Evolutionary conservation across 345 rosid species (phyloP), one percentile per base, ranked within the genome.

Genomic region (Gossypium rotundifolium): DNA sequence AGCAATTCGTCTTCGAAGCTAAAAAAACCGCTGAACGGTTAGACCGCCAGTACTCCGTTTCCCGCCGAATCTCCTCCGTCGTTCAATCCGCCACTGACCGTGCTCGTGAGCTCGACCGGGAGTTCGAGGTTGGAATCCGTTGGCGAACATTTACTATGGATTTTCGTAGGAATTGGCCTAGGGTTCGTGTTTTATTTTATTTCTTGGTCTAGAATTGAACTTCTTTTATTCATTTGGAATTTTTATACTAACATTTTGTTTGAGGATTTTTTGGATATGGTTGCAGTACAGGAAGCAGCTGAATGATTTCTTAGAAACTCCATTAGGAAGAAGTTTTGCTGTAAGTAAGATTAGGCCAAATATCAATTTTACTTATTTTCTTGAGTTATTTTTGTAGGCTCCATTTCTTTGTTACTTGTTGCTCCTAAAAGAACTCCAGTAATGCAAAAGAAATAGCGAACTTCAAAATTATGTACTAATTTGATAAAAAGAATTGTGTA

Each of bases 261-360:
- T 59, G 63, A 29, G 57, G 80, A 62, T 63, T 79, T 70, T 42
- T 17, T 71, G 55, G 29, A 45, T 69, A 27, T 27, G 23, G 14
- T 87, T 87, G 83, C 98, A 92, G 98, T 90, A 90, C 88, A 90
- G 96, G 84, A 90, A 84, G 87, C 89, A 86, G 70, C 80, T 94
- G 45, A 87, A 63, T 87, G 89, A 85, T 68, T 89, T 90, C 77
- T 79, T 89, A 73, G 78, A 85, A 65, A 89, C 97, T 27, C 97
- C 98, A 4, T 49, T 92, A 1, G 97, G 98, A 78, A 88, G 88
- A 80, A 82, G 91, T 79, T 83, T 87, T 81, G 81, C 89, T 77
- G 97, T 94, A 81, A 90, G 93, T 86, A 71, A 70, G 58, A 77
- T 29, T 23, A 4, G 25, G 45, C 63, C 4, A 72, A 73, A 14